Evolutionary conservation across 768 basidiomycete species (phyloP), one percentile per base, ranked within the genome.

Genomic region (Suillus weaverae): DNA sequence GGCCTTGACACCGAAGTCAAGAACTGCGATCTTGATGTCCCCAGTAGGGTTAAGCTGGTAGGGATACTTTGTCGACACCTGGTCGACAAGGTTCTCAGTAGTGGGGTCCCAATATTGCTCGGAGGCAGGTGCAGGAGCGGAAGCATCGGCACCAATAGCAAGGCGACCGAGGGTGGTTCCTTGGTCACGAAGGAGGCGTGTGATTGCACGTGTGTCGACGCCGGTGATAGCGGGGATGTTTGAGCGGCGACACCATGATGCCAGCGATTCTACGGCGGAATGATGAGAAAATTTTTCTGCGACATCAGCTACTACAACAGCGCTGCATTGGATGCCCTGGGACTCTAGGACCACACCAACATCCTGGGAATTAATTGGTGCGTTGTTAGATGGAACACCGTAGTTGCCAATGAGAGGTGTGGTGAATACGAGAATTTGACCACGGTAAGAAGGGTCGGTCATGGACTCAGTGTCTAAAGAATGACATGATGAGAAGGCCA

Each of bases 331-430:
- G 44, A 99, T 90, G 66, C 86, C 85, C 66, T 88, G 79, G 0
- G 94, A 96, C 76, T 99, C 97, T 70, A 99, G 89, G 60, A 92
- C 79, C 35, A 95, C 90, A 30, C 95, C 95, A 35, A 94, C 91
- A 66, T 95, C 91, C 61, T 85, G 84, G 20, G 82, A 83, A 74
- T 97, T 85, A 44, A 84, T 78, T 6, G 92, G 88, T 1, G 90
- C 82, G 18, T 80, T 81, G 77, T 99, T 99, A 39, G 74, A 71
- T 7, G 97, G 97, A 10, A 99, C 95, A 62, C 97, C 97, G 73
- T 99, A 99, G 78, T 99, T 99, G 46, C 97, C 97, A 69, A 99
- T 97, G 78, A 99, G 87, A 11, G 97, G 97, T 0, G 96, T 91
- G 51, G 97, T 99, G 81, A 99, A 99, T 64, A 99, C 97, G 68